Conservation (phyloP, 163 green algal genomes). For the Picocystis sp. region DNA sequence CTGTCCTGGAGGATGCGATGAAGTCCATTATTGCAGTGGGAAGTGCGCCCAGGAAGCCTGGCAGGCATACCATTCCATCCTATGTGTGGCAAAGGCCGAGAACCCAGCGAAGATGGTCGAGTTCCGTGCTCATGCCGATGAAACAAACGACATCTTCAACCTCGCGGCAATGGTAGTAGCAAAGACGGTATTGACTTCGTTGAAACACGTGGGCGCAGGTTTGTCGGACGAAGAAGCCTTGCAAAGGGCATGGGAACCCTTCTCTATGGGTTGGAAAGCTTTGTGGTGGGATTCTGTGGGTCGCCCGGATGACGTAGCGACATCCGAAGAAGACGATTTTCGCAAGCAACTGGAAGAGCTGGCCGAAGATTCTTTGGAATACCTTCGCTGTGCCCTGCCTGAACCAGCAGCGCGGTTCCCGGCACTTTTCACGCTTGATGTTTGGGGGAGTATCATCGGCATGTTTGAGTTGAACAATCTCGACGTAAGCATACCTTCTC, state of each 20-base stretch:
- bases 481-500: conserved; percentile 34
- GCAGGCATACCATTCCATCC: no score
- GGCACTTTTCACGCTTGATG: conserved; percentile 36
- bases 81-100: no score
- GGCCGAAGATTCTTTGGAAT: conserved; percentile 42
- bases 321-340: conserved; percentile 36
- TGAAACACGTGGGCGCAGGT: no score
- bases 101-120: conserved; percentile 10
- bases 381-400: conserved; percentile 25
- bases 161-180: conserved; percentile 45
- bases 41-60: conserved; percentile 37
- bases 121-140: conserved; percentile 48
- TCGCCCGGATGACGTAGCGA: conserved; percentile 39
- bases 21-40: conserved; percentile 37
- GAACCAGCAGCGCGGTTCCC: no score
- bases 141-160: conserved; percentile 71
- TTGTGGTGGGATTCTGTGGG: conserved; percentile 69
- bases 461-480: conserved; percentile 97
- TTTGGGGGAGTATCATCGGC: conserved; percentile 64
- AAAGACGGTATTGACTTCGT: conserved; percentile 9
- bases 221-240: not conserved
- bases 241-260: conserved; percentile 46
- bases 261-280: conserved; percentile 43
- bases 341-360: conserved; percentile 35
- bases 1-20: conserved; percentile 23